Base-by-base conservation (phyloP, 2,329 filamentous ascomycete species). In the Trichophaea hybrida region DNA sequence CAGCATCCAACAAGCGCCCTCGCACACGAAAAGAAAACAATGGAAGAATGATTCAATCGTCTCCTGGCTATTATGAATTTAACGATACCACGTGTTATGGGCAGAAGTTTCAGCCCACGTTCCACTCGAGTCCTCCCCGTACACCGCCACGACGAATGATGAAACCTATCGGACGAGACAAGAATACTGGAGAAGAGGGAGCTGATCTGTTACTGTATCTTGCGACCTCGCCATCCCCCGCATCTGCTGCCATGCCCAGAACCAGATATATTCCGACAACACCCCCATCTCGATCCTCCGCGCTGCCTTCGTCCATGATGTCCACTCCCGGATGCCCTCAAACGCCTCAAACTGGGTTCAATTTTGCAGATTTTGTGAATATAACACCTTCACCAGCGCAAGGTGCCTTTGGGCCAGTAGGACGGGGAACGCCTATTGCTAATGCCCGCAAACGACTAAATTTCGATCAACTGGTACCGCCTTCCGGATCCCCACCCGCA, bases 291-390 rank as follows among this genome's bases (percentile, higher is more conserved):
- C 78, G 34, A 81, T 80, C 10, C 76, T 80, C 77, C 65, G 86
- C 81, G 56, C 76, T 86, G 63, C 89, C 82, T 24, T 94, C 82
- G 59, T 94, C 84, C 32, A 88, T 91, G 80, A 88, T 91, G 80
- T 91, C 81, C n/a, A 93, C 88, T 8, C 87, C 87, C 1, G 82
- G 83, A 57, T 74, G 73, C 68, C 81, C 85, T 55, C 83, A 81
- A 64, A 97, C 91, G 0, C 91, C 91, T 0, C 84, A 80, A 77
- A 66, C 65, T 54, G 75, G 73, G 52, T 94, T 97, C 73, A 94
- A 97, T 74, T 94, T 97, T 74, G 82, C 89, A 56, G 93, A 98
- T 71, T 98, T 95, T 73, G 85, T 97, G 70, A 96, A 97, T 73
- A 91, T 97, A 71, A 95, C 93, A 5, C 93, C 93, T 0, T 95